Conservation (phyloP, 129 eudicot genomes). For the Dittrichia graveolens region DNA sequence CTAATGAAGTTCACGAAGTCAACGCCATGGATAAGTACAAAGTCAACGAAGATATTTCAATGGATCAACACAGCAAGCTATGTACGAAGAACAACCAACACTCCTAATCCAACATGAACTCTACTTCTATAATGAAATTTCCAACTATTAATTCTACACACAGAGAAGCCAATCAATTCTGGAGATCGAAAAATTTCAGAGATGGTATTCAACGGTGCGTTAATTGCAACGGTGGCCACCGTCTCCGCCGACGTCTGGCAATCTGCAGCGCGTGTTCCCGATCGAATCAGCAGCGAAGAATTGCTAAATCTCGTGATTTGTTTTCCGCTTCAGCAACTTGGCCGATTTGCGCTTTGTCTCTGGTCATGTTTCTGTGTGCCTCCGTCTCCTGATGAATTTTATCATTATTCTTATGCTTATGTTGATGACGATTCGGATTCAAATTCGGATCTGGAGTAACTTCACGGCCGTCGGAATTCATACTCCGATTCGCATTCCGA, state of each 20-base stretch:
- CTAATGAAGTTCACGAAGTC: too few species aligned
- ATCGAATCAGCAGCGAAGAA: conserved; percentile 31
- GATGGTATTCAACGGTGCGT: conserved; percentile 44
- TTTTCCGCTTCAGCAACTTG: conserved; percentile 45
- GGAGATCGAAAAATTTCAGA: not conserved
- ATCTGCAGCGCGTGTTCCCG: conserved; percentile 33
- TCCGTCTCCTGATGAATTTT: conserved; percentile 20
- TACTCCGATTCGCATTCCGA: too few species aligned
- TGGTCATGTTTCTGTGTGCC: conserved; percentile 48
- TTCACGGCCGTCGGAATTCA: too few species aligned
- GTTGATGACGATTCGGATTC: conserved; percentile 3
- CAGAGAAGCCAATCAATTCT: not conserved
- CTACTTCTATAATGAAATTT: not conserved
- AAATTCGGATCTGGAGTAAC: conserved; percentile 11
- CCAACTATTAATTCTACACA: not conserved
- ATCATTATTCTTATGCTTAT: not conserved
- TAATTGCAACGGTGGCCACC: conserved; percentile 38
- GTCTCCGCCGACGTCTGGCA: conserved; percentile 46
- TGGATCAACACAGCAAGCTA: not conserved
- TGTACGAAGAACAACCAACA: not conserved
- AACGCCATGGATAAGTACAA: not conserved
- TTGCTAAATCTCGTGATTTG: conserved; percentile 40
- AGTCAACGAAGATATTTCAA: conserved; percentile 1
- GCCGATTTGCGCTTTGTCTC: conserved; percentile 34
- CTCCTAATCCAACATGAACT: conserved; percentile 14